Conservation (phyloP, 331 rosid species). For the Rhamnella rubrinervis region DNA sequence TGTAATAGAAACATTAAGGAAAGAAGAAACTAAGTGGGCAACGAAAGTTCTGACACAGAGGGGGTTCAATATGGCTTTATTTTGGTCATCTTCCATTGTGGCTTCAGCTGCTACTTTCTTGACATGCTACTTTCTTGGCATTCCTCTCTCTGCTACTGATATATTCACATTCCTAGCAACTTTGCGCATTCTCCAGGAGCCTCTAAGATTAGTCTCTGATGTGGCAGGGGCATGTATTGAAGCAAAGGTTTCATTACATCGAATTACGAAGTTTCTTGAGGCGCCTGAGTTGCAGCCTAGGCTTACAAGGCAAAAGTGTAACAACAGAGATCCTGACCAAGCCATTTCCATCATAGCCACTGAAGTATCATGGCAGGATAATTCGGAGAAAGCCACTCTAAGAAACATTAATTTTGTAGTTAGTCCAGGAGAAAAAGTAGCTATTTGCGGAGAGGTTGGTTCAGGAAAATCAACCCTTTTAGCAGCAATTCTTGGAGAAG, state of each 20-base stretch:
- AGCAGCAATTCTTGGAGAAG: slow-evolving; percentile 60
- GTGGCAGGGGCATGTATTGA: slow-evolving; percentile 52
- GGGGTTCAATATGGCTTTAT: slow-evolving; percentile 30
- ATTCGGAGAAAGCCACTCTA: slow-evolving; percentile 39
- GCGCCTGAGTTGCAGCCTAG: slow-evolving; percentile 49
- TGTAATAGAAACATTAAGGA: slow-evolving; percentile 40
- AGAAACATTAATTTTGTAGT: slow-evolving; percentile 44
- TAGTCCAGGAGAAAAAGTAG: slow-evolving; percentile 49
- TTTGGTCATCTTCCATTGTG: slow-evolving; percentile 42
- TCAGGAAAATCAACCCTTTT: slow-evolving; percentile 69
- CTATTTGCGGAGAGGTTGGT: slow-evolving; percentile 73
- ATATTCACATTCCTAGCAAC: slow-evolving; percentile 64
- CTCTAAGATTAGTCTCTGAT: slow-evolving; percentile 40
- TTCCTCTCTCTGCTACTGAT: slow-evolving; percentile 46
- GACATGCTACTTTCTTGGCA: slow-evolving; percentile 47
- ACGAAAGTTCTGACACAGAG: slow-evolving; percentile 27
- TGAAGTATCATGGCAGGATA: slow-evolving; percentile 50
- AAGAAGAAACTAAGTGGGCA: slow-evolving; percentile 39
- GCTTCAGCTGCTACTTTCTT: slow-evolving; percentile 46
- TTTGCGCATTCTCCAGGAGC: slow-evolving; percentile 55
- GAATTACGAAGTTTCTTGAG: slow-evolving; percentile 45
- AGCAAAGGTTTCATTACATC: slow-evolving; percentile 55
- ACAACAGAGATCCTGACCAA: slow-evolving; percentile 1
- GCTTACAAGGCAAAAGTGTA: slow-evolving; percentile 7
- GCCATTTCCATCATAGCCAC: slow-evolving; percentile 38